phyloP scores from a whole-genome alignment of 2,329 filamentous ascomycete species.

The Fusarium citri region DNA sequence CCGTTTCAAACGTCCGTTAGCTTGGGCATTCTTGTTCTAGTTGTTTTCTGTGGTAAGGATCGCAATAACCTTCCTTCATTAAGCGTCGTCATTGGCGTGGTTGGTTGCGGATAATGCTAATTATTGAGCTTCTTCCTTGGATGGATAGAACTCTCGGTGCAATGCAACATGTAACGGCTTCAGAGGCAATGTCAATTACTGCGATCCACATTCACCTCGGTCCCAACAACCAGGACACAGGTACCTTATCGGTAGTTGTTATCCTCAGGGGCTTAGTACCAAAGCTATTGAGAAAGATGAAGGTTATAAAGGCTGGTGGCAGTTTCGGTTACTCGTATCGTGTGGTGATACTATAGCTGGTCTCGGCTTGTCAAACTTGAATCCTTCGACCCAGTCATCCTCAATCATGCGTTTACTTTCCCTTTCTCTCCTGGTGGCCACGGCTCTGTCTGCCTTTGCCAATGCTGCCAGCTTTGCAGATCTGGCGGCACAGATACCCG shows the following conservation, averaged over 20 bases:
- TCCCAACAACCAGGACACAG: not conserved
- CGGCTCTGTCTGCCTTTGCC: conserved; percentile 6
- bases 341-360: not conserved
- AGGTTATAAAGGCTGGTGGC: conserved; percentile 3
- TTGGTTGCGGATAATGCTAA: not conserved
- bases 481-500: conserved; percentile 23
- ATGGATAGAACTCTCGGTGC: not conserved
- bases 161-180: conserved; percentile 12
- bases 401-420: conserved; percentile 28
- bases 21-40: not conserved
- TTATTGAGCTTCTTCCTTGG: not conserved
- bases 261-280: conserved; percentile 5
- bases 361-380: not conserved
- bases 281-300: not conserved
- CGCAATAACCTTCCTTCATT: not conserved
- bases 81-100: not conserved
- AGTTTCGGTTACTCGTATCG: not conserved
- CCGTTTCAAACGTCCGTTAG: conserved; percentile 7
- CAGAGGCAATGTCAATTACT: not conserved
- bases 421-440: conserved; percentile 3
- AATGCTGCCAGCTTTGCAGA: conserved; percentile 31
- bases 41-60: not conserved
- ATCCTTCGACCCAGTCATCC: not conserved
- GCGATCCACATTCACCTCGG: not conserved
- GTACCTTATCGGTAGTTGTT: conserved; percentile 13